phyloP scores from a whole-genome alignment of 345 rosid species.

The Eucalyptus marginata region DNA sequence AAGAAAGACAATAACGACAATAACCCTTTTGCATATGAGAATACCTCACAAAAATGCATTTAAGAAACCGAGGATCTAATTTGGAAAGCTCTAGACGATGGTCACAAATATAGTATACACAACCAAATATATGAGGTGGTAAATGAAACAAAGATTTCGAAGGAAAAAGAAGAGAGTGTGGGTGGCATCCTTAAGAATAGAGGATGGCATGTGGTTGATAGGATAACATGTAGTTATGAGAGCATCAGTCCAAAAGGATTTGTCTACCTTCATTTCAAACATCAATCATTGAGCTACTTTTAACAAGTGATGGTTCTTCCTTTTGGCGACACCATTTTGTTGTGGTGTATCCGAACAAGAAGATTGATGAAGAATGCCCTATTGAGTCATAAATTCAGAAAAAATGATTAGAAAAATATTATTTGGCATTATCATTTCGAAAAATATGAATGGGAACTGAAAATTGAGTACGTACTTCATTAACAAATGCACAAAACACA shows the following conservation, averaged over 20 bases:
- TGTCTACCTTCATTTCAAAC: neutral
- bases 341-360: neutral
- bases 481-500: neutral
- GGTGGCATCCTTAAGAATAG: neutral
- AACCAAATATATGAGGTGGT: neutral
- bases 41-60: neutral
- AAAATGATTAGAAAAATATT: neutral
- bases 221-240: neutral
- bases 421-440: neutral
- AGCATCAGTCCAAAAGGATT: neutral
- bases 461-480: neutral
- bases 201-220: neutral
- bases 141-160: neutral
- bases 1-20: neutral
- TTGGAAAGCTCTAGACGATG: neutral
- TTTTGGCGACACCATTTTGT: neutral
- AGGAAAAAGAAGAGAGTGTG: neutral
- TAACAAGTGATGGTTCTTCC: neutral
- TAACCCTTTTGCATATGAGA: neutral
- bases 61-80: neutral
- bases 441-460: neutral
- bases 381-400: neutral
- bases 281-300: neutral
- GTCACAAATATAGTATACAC: rapidly evolving
- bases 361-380: neutral